Conservation (phyloP, 140 eudicot species). For the Stevia rebaudiana region DNA sequence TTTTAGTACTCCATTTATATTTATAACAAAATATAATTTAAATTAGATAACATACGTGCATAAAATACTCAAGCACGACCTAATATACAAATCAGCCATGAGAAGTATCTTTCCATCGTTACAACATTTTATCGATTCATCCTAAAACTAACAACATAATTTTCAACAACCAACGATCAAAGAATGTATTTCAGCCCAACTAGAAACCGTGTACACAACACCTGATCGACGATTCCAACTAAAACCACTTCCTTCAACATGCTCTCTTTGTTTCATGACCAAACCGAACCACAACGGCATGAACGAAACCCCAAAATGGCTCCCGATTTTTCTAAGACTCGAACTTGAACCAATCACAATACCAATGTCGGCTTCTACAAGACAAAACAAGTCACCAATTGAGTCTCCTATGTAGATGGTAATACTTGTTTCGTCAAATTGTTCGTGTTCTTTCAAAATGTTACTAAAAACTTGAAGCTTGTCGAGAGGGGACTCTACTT, state of each 20-base stretch:
- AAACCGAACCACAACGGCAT: conserved; percentile 23
- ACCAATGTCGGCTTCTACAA: conserved; percentile 39
- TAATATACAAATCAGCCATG: background rate
- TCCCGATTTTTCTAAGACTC: conserved; percentile 25
- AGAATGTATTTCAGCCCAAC: conserved; percentile 34
- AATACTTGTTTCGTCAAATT: conserved; percentile 12
- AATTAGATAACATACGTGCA: background rate
- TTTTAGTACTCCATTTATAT: too few species aligned
- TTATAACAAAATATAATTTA: background rate
- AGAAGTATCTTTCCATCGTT: background rate
- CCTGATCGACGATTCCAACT: conserved; percentile 20
- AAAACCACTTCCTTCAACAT: conserved; percentile 18
- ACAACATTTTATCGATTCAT: background rate
- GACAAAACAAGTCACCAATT: conserved; percentile 32
- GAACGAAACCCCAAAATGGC: conserved; percentile 33
- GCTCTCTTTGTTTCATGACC: conserved; percentile 26
- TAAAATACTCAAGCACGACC: background rate
- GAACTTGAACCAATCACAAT: conserved; percentile 29
- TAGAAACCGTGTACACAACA: conserved; percentile 29
- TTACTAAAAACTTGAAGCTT: conserved; percentile 50
- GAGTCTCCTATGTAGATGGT: conserved; percentile 33
- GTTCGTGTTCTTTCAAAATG: conserved; percentile 27
- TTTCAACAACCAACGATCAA: conserved; percentile 26
- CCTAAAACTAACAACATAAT: background rate
- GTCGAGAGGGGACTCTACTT: conserved; percentile 75